Conservation (phyloP, 441 rosid species). For the Caryocar brasiliense region DNA sequence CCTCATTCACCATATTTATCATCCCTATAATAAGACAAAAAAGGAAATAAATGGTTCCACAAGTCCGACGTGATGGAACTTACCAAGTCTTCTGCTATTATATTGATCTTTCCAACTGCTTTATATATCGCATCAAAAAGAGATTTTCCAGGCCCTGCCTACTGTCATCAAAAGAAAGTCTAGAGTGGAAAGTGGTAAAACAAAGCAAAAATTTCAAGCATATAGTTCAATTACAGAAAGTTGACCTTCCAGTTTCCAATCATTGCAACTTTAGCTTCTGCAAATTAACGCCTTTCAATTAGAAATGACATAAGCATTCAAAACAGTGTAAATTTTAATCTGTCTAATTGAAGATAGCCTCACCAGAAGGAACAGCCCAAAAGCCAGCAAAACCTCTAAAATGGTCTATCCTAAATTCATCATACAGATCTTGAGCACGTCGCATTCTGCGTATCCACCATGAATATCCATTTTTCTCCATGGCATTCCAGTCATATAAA, state of each 20-base stretch:
- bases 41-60: not conserved
- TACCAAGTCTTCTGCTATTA: constrained; percentile 96
- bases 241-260: constrained; percentile 87
- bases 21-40: not conserved
- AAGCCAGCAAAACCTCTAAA: constrained; percentile 96
- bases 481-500: constrained; percentile 83
- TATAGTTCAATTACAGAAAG: constrained; percentile 5
- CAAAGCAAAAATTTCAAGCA: constrained; percentile 11
- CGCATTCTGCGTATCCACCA: constrained; percentile 81
- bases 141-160: constrained; percentile 94
- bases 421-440: constrained; percentile 71
- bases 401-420: constrained; percentile 90
- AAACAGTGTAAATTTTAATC: not conserved
- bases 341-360: constrained; percentile 19
- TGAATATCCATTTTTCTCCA: constrained; percentile 75
- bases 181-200: constrained; percentile 15
- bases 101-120: constrained; percentile 62
- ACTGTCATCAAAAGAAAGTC: constrained; percentile 35
- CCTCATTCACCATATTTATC: not conserved
- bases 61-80: constrained; percentile 18
- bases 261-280: constrained; percentile 81
- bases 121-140: constrained; percentile 67
- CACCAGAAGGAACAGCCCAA: constrained; percentile 95
- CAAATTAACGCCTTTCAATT: constrained; percentile 16
- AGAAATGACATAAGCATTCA: constrained; percentile 7